Conservation (phyloP, 495 filamentous ascomycete species). For the Amniculicola lignicola region DNA sequence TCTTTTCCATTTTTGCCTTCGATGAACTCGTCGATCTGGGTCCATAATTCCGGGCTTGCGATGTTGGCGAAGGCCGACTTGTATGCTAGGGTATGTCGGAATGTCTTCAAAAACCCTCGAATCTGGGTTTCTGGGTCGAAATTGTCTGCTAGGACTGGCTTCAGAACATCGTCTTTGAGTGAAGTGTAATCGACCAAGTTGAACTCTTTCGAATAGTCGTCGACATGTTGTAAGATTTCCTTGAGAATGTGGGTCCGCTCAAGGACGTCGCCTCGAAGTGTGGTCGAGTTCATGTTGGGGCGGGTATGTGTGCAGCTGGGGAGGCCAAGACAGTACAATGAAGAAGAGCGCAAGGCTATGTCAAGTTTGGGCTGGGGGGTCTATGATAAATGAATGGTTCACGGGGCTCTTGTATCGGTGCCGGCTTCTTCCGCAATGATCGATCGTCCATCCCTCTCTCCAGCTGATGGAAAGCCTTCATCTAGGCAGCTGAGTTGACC, state of each 20-base stretch:
- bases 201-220: constrained; percentile 13
- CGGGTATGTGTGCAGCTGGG: background rate
- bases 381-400: too few species aligned
- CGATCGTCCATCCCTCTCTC: too few species aligned
- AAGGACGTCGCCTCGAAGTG: background rate
- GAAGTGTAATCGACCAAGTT: constrained; percentile 25
- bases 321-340: background rate
- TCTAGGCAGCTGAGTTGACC: too few species aligned
- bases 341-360: too few species aligned
- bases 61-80: constrained; percentile 25
- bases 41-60: constrained; percentile 20
- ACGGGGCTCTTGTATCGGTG: too few species aligned
- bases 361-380: too few species aligned
- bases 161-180: constrained; percentile 29
- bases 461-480: too few species aligned
- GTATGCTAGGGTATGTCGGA: constrained; percentile 25
- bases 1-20: constrained; percentile 21
- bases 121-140: constrained; percentile 36
- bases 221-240: constrained; percentile 28
- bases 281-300: constrained; percentile 6
- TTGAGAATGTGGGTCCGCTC: constrained; percentile 30
- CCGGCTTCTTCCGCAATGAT: too few species aligned
- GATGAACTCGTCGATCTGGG: constrained; percentile 28
- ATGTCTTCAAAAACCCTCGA: constrained; percentile 30
- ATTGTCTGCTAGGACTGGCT: constrained; percentile 23